Conservation (phyloP, 2,329 filamentous ascomycete species). For the Metarhizium brunneum region DNA sequence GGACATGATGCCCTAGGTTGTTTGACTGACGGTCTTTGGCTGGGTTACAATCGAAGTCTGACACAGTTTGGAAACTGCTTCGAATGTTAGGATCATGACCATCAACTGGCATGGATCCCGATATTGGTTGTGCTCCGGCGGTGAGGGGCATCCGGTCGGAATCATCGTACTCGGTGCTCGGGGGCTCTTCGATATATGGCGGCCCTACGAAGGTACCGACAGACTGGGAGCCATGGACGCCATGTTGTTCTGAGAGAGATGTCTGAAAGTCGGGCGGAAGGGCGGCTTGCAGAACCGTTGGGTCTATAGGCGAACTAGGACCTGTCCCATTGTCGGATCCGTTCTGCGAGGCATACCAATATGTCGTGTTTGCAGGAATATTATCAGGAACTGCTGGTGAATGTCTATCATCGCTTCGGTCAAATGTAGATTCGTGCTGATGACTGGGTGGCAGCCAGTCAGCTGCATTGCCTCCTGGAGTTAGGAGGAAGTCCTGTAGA, state of each 20-base stretch:
- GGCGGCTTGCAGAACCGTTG: conserved; percentile 42
- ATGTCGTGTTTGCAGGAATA: conserved; percentile 31
- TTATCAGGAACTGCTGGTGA: conserved; percentile 11
- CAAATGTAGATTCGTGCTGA: background rate
- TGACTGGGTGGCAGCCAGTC: background rate
- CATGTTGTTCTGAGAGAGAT: conserved; percentile 13
- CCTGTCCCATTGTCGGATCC: conserved; percentile 25
- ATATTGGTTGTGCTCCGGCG: conserved; percentile 44
- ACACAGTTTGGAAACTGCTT: conserved; percentile 50
- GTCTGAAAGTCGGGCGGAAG: conserved; percentile 42
- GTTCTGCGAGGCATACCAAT: conserved; percentile 42
- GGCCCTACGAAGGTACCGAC: conserved; percentile 19
- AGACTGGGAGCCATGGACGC: conserved; percentile 16
- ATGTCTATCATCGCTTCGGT: conserved; percentile 2
- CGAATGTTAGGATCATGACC: conserved; percentile 31
- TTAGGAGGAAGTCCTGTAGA: conserved; percentile 48
- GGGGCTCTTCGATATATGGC: conserved; percentile 24
- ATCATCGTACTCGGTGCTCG: conserved; percentile 33
- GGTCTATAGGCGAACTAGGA: conserved; percentile 43
- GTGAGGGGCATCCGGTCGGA: conserved; percentile 52
- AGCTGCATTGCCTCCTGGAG: conserved; percentile 5
- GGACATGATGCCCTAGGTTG: conserved; percentile 42
- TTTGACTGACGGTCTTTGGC: conserved; percentile 42
- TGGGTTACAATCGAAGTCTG: conserved; percentile 46
- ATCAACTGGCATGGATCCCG: conserved; percentile 35